phyloP scores from a whole-genome alignment of 805 yeast genomes.

The Schwanniomyces pseudopolymorphus region DNA sequence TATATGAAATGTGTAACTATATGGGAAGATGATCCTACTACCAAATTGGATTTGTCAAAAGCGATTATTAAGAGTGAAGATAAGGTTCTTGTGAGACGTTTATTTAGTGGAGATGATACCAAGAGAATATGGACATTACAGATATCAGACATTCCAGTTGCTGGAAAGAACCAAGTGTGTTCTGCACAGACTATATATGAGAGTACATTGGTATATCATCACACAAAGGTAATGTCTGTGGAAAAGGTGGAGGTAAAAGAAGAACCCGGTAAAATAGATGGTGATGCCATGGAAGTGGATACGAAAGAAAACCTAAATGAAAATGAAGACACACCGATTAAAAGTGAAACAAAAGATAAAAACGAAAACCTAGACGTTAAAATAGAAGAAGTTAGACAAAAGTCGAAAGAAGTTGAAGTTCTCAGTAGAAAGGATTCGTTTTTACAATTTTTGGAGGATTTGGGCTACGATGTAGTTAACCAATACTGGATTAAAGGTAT shows the following conservation, averaged over 20 bases:
- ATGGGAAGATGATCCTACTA: conserved; percentile 38
- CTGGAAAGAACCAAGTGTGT: conserved; percentile 63
- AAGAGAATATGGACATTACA: conserved; percentile 59
- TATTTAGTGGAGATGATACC: conserved; percentile 22
- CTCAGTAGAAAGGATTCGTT: conserved; percentile 31
- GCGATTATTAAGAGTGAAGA: conserved; percentile 21
- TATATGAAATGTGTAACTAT: conserved; percentile 48
- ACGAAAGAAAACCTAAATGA: neutral
- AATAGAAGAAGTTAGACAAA: neutral
- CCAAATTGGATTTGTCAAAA: conserved; percentile 20
- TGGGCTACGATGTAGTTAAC: conserved; percentile 69
- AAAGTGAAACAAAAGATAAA: neutral
- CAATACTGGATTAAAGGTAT: conserved; percentile 64
- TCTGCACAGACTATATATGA: conserved; percentile 66
- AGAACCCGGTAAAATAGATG: neutral
- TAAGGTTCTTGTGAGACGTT: conserved; percentile 25
- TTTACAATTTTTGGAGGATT: conserved; percentile 48
- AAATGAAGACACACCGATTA: neutral
- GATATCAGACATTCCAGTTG: conserved; percentile 71
- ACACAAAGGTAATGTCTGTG: conserved; percentile 28
- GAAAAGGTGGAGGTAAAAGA: conserved; percentile 5
- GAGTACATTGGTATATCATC: conserved; percentile 52
- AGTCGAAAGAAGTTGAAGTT: conserved; percentile 1
- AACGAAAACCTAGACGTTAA: neutral
- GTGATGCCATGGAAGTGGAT: conserved; percentile 6